Evolutionary conservation across 495 filamentous ascomycete genomes (phyloP).

Genomic region (Neurospora discreta): DNA sequence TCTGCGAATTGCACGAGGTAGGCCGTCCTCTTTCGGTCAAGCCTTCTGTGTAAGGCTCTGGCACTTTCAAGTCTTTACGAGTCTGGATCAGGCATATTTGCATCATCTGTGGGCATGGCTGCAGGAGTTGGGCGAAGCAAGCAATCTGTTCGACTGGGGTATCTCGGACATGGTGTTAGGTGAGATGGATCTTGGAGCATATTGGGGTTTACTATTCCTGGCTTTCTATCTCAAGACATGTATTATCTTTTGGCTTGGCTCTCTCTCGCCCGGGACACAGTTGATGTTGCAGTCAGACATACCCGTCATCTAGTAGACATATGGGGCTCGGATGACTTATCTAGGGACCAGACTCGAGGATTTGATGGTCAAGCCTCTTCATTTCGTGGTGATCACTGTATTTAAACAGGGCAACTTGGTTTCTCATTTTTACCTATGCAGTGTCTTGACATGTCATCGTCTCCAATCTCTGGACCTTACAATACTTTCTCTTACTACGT

Average conservation of each 20-base stretch:
- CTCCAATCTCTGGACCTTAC: not conserved
- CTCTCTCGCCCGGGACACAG: not conserved
- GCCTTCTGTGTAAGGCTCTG: not conserved
- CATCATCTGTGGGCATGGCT: not conserved
- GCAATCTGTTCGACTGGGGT: not conserved
- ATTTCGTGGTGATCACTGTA: not conserved
- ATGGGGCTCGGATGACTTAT: not conserved
- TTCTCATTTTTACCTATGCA: not conserved
- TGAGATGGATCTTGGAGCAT: not conserved
- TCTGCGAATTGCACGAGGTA: not conserved
- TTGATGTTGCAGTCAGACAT: not conserved
- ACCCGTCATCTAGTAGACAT: not conserved
- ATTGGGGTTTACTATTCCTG: not conserved
- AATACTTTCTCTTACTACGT: not conserved
- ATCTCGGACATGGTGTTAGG: not conserved
- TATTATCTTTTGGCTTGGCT: not conserved
- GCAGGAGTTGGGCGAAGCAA: not conserved
- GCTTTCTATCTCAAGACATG: not conserved
- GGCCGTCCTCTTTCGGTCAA: not conserved
- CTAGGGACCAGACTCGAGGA: not conserved
- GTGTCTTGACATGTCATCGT: not conserved
- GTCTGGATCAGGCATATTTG: not conserved
- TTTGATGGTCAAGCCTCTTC: not conserved
- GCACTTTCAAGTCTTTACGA: not conserved
- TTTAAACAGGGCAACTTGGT: not conserved